Conservation (phyloP, 1,284 basidiomycete species). For the Hortiboletus rubellus region DNA sequence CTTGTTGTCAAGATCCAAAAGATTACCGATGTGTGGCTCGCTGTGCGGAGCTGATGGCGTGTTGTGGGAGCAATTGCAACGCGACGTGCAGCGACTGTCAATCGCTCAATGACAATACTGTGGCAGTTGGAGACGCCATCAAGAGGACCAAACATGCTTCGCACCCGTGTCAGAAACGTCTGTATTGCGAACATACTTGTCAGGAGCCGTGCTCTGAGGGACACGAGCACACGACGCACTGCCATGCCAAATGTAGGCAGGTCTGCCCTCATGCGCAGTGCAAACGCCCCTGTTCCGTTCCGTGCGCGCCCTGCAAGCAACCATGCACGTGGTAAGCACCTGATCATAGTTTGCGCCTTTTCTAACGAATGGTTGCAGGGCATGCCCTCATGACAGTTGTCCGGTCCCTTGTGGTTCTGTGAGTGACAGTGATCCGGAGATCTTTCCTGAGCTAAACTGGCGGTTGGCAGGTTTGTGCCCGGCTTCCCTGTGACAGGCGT, state of each 20-base stretch:
- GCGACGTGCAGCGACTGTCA: slow-evolving; percentile 56
- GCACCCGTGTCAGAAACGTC: slow-evolving; percentile 53
- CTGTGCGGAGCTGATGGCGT: slow-evolving; percentile 50
- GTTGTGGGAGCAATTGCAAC: slow-evolving; percentile 56
- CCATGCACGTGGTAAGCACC: slow-evolving; percentile 53
- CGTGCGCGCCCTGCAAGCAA: slow-evolving; percentile 66
- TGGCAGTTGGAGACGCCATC: slow-evolving; percentile 6
- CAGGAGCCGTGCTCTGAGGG: slow-evolving; percentile 48
- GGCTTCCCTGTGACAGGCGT: slow-evolving; percentile 62
- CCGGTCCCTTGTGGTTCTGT: slow-evolving; percentile 72
- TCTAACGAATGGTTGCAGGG: slow-evolving; percentile 34
- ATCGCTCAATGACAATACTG: slow-evolving; percentile 22
- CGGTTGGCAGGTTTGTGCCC: slow-evolving; percentile 57
- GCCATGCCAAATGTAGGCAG: slow-evolving; percentile 54
- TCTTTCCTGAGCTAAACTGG: not conserved
- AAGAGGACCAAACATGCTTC: slow-evolving; percentile 40
- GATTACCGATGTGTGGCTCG: slow-evolving; percentile 41
- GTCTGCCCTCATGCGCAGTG: slow-evolving; percentile 56
- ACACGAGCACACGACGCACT: slow-evolving; percentile 51
- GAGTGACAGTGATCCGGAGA: slow-evolving; percentile 26
- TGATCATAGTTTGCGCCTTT: not conserved
- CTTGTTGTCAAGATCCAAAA: slow-evolving; percentile 48
- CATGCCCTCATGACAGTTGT: slow-evolving; percentile 55
- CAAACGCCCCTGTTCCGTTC: slow-evolving; percentile 47
- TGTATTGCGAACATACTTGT: slow-evolving; percentile 64